Conservation (phyloP, 169 alveolate species). For the Eimeria tenella region DNA sequence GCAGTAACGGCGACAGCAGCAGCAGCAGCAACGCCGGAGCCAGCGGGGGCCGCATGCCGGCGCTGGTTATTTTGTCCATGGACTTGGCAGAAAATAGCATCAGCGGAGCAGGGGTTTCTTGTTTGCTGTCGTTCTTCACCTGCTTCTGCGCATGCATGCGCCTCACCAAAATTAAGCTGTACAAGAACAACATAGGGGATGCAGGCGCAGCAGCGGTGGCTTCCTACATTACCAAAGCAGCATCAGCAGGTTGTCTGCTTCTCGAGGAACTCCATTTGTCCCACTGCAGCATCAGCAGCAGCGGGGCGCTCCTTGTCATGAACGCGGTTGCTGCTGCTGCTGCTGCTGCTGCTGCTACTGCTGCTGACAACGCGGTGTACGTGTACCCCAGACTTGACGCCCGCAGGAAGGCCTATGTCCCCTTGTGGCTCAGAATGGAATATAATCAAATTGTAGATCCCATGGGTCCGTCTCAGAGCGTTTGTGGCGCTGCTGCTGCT, state of each 20-base stretch:
- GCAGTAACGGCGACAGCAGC: conserved; percentile 28
- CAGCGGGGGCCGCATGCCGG: background rate
- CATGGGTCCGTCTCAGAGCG: background rate
- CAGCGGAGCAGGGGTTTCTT: conserved; percentile 31
- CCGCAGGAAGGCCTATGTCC: conserved; percentile 20
- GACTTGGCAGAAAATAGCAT: conserved; percentile 55
- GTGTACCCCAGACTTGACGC: conserved; percentile 59
- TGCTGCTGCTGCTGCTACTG: conserved; percentile 30
- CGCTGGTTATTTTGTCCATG: background rate
- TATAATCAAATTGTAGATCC: conserved; percentile 64
- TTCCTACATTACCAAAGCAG: conserved; percentile 6
- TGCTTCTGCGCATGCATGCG: background rate
- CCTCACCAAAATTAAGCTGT: conserved; percentile 24
- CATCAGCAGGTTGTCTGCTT: conserved; percentile 51
- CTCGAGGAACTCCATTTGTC: conserved; percentile 72
- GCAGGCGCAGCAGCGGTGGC: conserved; percentile 69
- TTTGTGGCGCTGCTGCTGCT: conserved; percentile 14
- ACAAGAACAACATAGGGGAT: conserved; percentile 45
- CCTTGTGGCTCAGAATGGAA: conserved; percentile 75
- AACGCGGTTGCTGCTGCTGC: conserved; percentile 70
- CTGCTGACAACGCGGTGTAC: background rate
- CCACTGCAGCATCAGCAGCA: conserved; percentile 53
- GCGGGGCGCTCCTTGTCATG: conserved; percentile 50
- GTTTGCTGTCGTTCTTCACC: conserved; percentile 16
- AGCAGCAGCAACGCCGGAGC: conserved; percentile 57